Percentiles rank a stretch among this genome's conserved stretches.
These are phyloP conservation scores for Parastagonospora nodorum DNA, from an alignment of 2,329 filamentous ascomycete genomes.

Conservation along the genomic window DNA sequence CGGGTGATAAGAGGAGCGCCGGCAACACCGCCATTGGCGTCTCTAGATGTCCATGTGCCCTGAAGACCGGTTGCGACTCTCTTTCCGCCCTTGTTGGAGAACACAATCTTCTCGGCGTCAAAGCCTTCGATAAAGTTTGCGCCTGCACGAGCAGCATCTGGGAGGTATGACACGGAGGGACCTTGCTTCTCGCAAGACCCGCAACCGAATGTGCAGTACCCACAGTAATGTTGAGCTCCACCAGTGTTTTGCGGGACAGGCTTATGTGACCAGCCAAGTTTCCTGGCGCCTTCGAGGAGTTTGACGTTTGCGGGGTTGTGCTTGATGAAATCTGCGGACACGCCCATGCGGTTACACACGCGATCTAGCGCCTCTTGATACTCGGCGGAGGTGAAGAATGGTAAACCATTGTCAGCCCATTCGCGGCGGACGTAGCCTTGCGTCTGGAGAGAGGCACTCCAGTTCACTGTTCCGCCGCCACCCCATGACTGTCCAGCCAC, in stretches of 20 bases:
- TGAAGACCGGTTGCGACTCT: constrained; percentile 71
- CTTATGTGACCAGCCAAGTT: constrained; percentile 72
- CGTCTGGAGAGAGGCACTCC: constrained; percentile 71
- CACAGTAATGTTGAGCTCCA: constrained; percentile 73
- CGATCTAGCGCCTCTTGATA: constrained; percentile 81
- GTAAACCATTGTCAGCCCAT: constrained; percentile 74
- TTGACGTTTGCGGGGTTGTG: constrained; percentile 75
- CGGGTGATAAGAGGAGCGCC: constrained; percentile 59
- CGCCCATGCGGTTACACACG: constrained; percentile 80
- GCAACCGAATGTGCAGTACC: constrained; percentile 65
- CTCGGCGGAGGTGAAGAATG: constrained; percentile 73
- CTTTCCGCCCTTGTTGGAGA: constrained; percentile 61
- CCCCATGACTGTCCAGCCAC: constrained; percentile 77
- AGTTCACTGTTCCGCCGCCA: constrained; percentile 87
- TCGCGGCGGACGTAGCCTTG: constrained; percentile 78
- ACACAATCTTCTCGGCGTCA: constrained; percentile 70
- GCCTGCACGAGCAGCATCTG: constrained; percentile 76
- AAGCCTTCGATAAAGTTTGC: constrained; percentile 86
- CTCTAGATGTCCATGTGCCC: constrained; percentile 76
- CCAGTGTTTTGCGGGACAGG: constrained; percentile 80
- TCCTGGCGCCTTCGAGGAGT: constrained; percentile 75
- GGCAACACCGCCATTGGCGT: constrained; percentile 63
- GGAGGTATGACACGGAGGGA: constrained; percentile 75
- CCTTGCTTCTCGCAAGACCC: constrained; percentile 76
- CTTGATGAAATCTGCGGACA: constrained; percentile 65